Base-by-base conservation (phyloP, 108 stramenopile genomes). In the Asterionellopsis glacialis region DNA sequence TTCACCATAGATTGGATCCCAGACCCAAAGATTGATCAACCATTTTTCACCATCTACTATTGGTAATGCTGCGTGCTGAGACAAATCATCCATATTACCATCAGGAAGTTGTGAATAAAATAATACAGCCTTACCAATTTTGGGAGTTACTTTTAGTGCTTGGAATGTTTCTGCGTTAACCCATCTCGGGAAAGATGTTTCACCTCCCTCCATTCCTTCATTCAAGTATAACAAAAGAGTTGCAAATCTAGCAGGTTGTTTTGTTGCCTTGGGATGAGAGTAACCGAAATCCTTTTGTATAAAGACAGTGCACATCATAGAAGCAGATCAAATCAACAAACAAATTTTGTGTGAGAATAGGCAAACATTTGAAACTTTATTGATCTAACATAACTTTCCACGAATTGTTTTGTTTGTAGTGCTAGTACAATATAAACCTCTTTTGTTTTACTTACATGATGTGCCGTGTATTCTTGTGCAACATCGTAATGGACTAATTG, bases 101-200 rank as follows among this genome's bases (percentile, higher is more conserved):
- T 97, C 96, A 6, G 87, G 87, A 18, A 95, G 61, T 28, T 91
- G 81, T n/a, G 74, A 77, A 72, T 97, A 97, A 63, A 97, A 93
- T 41, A 93, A 64, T 12, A 87, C 86, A 26, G 91, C 87, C 39
- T 33, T 28, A 1, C 58, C 58, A 25, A 59, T 24, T 9, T 59
- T 15, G 2, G 58, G 45, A n/a, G n/a, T 15, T 41, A 47, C 58
- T 19, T 24, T 47, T 2, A 59, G 24, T 25, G 4, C 58, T 59
- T 59, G 19, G 22, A 54, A 59, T 25, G 88, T 82, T 56, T 93
- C 82, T 16, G 82, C 87, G 76, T 90, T 93, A 48, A 83, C 64
- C 74, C 77, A 90, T 15, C 87, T 74, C 3, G 92, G 92, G 61
- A 93, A 93, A 10, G 71, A 52, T 5, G 92, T 93, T 43, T 74